phyloP scores from a whole-genome alignment of 345 rosid species.

The Acer negundo region DNA sequence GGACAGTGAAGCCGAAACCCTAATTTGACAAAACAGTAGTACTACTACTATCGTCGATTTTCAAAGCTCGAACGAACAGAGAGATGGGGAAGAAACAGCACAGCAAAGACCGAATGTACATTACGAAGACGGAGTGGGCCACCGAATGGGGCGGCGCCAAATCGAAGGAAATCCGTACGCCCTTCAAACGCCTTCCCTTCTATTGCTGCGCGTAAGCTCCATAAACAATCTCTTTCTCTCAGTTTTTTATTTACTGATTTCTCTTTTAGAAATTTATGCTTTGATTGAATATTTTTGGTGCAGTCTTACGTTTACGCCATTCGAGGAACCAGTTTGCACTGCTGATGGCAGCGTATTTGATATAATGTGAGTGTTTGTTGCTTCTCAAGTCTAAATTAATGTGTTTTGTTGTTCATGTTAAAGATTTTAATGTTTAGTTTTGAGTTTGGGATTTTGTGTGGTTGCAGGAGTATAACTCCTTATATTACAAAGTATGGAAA shows the following conservation, averaged over 20 bases:
- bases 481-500: constrained; percentile 81
- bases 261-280: neutral
- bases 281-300: constrained; percentile 18
- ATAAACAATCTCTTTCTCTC: neutral
- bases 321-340: constrained; percentile 76
- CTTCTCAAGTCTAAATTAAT: neutral
- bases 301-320: constrained; percentile 93
- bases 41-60: neutral
- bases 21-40: neutral
- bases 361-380: constrained; percentile 54
- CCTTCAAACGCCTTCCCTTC: constrained; percentile 94
- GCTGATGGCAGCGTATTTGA: constrained; percentile 87
- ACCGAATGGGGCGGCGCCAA: constrained; percentile 99
- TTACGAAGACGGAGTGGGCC: constrained; percentile 96
- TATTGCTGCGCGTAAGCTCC: constrained; percentile 89
- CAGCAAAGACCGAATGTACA: constrained; percentile 96
- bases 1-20: neutral
- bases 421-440: neutral
- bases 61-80: constrained; percentile 4
- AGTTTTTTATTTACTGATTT: neutral
- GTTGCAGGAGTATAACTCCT: constrained; percentile 74
- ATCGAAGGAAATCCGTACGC: constrained; percentile 67
- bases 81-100: constrained; percentile 98
- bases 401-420: constrained; percentile 5
- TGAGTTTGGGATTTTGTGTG: neutral